Percentiles rank a stretch among this genome's conserved stretches.
Evolutionary conservation across 495 filamentous ascomycete genomes (phyloP).

Genomic region (Bombardia bombarda): DNA sequence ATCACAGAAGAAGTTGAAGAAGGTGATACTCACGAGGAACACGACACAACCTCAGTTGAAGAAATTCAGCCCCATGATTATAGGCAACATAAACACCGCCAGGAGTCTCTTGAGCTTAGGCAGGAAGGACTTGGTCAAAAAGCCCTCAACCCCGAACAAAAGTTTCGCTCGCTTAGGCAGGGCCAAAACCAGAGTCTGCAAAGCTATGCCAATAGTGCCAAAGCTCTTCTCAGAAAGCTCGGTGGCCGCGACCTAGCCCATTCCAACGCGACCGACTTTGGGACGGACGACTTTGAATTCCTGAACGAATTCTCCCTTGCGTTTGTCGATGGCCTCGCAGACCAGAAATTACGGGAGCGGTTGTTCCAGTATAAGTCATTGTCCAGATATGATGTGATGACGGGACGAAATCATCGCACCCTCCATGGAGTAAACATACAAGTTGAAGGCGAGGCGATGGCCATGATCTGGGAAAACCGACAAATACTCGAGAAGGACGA

Average conservation of each 20-base stretch:
- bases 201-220: conserved; percentile 35
- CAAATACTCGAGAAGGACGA: conserved; percentile 23
- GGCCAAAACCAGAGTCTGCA: conserved; percentile 22
- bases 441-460: conserved; percentile 41
- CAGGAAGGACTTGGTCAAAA: neutral
- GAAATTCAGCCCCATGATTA: conserved; percentile 5
- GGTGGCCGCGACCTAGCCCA: conserved; percentile 39
- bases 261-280: conserved; percentile 28
- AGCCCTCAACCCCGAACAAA: conserved; percentile 11
- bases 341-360: conserved; percentile 27
- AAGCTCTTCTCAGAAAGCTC: conserved; percentile 36
- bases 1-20: conserved; percentile 30
- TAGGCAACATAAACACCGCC: neutral
- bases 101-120: neutral
- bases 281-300: conserved; percentile 26
- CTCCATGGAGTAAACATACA: conserved; percentile 39
- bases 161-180: conserved; percentile 28
- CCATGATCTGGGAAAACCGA: conserved; percentile 35
- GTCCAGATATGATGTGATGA: conserved; percentile 11
- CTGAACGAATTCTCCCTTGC: conserved; percentile 39
- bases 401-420: conserved; percentile 25
- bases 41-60: conserved; percentile 13
- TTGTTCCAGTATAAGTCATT: conserved; percentile 34
- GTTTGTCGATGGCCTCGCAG: conserved; percentile 41
- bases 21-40: conserved; percentile 30